phyloP scores from a whole-genome alignment of 2,329 filamentous ascomycete genomes.

The Hysterium pulicare region DNA sequence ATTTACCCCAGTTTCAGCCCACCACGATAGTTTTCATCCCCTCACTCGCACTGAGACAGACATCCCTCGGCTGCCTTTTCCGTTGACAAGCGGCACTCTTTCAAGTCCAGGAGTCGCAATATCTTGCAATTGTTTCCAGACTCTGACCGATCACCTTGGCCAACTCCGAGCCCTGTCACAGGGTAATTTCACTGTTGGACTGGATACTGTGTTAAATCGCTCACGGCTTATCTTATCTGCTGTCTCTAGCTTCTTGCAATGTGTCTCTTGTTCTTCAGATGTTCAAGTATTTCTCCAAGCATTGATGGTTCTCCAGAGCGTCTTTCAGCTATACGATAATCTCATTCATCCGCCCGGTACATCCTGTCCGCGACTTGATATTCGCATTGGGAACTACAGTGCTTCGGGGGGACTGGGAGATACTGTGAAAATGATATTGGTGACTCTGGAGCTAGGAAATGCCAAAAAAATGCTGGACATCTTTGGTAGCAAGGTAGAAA shows the following conservation, averaged over 20 bases:
- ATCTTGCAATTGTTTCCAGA: constrained; percentile 3
- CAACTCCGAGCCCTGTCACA: neutral
- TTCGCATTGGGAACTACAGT: constrained; percentile 1
- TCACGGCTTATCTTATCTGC: neutral
- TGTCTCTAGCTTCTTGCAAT: neutral
- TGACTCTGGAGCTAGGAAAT: constrained; percentile 2
- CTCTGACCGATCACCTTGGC: constrained; percentile 1
- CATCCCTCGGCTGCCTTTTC: neutral
- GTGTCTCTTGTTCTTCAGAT: neutral
- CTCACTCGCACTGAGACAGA: neutral
- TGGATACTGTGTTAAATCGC: neutral
- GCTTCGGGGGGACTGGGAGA: neutral
- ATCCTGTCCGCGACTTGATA: neutral
- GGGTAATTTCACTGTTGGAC: neutral
- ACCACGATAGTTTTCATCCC: constrained; percentile 1
- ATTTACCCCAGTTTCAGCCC: neutral
- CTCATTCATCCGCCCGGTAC: neutral
- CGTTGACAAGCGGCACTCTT: neutral
- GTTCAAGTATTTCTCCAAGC: neutral
- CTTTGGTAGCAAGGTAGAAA: constrained; percentile 1
- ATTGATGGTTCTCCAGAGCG: neutral
- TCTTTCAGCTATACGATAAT: neutral
- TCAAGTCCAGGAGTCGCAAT: neutral
- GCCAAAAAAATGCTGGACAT: neutral
- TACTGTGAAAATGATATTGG: neutral